phyloP scores from a whole-genome alignment of 116 monocot genomes.

The Phalaenopsis hybrid region DNA sequence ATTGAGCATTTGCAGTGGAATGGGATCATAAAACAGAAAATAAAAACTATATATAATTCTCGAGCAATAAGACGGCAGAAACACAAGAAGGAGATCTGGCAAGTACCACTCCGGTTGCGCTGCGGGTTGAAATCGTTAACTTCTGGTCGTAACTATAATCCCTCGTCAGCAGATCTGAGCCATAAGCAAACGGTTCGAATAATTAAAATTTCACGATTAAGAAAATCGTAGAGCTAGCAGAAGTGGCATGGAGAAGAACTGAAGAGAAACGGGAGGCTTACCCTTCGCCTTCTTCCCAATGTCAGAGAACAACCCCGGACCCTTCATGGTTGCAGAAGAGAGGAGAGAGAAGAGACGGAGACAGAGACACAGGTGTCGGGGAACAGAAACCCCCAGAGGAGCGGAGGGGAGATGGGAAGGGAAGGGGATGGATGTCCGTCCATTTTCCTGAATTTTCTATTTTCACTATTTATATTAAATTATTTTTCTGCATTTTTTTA shows the following conservation, averaged over 20 bases:
- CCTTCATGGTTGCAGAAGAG: conserved; percentile 43
- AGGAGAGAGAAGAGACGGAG: not conserved
- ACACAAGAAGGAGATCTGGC: conserved; percentile 9
- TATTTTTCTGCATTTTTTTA: too few species aligned
- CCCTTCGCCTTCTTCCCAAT: conserved; percentile 77
- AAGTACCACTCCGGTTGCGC: conserved; percentile 63
- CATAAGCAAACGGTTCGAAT: not conserved
- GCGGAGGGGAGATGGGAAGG: not conserved
- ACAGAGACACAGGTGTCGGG: not conserved
- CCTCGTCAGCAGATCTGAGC: conserved; percentile 70
- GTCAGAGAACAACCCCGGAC: conserved; percentile 65
- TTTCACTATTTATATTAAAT: too few species aligned
- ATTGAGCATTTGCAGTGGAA: not conserved
- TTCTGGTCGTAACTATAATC: conserved; percentile 82
- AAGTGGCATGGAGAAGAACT: not conserved
- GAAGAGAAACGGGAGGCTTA: not conserved
- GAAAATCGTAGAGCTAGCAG: not conserved
- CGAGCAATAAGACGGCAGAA: not conserved
- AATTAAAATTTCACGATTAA: not conserved
- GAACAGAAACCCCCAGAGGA: not conserved
- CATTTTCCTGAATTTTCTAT: too few species aligned
- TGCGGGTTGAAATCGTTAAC: conserved; percentile 54
- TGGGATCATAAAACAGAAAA: not conserved
- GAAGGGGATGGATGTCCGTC: not conserved
- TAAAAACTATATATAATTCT: not conserved